A percentile compares a stretch with the other conserved stretches of the same genome.
Evolutionary conservation across 148 eudicot species (phyloP).

Genomic region (Vaccinium corymbosum): DNA sequence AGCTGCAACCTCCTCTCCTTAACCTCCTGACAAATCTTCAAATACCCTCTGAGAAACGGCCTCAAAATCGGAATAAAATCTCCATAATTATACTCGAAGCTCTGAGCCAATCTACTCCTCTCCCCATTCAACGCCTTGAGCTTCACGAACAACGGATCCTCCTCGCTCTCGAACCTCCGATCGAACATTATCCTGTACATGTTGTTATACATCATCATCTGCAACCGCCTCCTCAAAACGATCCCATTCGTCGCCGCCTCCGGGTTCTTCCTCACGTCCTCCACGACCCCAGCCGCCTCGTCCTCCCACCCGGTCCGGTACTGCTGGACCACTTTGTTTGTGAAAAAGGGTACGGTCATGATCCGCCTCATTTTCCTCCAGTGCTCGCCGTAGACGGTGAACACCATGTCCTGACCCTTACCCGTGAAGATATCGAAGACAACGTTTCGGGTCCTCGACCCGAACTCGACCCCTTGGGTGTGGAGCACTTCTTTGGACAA

Average conservation of each 20-base stretch:
- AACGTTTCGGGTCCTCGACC: slow-evolving; percentile 64
- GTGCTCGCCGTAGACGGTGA: slow-evolving; percentile 75
- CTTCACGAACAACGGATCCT: slow-evolving; percentile 56
- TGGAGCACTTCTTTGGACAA: slow-evolving; percentile 67
- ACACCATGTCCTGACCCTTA: slow-evolving; percentile 75
- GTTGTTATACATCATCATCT: slow-evolving; percentile 75
- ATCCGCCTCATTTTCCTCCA: slow-evolving; percentile 81
- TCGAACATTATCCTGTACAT: slow-evolving; percentile 75
- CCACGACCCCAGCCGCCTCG: slow-evolving; percentile 53
- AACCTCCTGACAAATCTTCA: slow-evolving; percentile 56
- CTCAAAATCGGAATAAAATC: slow-evolving; percentile 75
- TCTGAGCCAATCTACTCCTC: slow-evolving; percentile 71
- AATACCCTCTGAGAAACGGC: slow-evolving; percentile 64
- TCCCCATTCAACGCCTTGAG: slow-evolving; percentile 67
- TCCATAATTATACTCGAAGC: slow-evolving; percentile 77
- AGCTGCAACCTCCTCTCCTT: slow-evolving; percentile 60
- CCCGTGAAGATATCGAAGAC: slow-evolving; percentile 80
- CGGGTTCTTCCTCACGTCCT: slow-evolving; percentile 55
- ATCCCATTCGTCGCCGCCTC: slow-evolving; percentile 45
- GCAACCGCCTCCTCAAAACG: slow-evolving; percentile 50
- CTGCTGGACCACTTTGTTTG: slow-evolving; percentile 66
- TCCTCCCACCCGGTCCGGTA: slow-evolving; percentile 62
- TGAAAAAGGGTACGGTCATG: slow-evolving; percentile 79
- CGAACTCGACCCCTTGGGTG: slow-evolving; percentile 75
- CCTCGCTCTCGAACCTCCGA: slow-evolving; percentile 56